A percentile compares a stretch with the other conserved stretches of the same genome.
Conservation (phyloP, 106 monocot genomes). For the Amphibolis antarctica region DNA sequence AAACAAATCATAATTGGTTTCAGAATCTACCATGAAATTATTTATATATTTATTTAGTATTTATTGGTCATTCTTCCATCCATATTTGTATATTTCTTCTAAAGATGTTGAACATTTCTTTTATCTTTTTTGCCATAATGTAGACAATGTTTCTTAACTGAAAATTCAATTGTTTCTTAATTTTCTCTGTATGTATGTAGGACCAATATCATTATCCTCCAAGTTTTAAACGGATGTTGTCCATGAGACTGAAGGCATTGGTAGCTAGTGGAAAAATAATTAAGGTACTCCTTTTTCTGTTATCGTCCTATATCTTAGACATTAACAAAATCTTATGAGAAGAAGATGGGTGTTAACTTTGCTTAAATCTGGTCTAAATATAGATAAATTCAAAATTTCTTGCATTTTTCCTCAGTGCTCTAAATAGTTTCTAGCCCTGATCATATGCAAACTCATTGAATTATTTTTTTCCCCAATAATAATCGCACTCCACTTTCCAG, state of each 20-base stretch:
- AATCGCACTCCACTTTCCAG: background rate
- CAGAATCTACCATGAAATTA: too few species aligned
- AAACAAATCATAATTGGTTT: too few species aligned
- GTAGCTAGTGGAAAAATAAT: slow-evolving; percentile 43
- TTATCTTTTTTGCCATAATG: too few species aligned
- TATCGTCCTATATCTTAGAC: background rate
- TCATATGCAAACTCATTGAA: background rate
- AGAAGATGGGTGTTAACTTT: background rate
- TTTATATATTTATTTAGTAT: too few species aligned
- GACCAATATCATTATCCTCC: slow-evolving; percentile 44
- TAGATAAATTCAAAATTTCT: background rate
- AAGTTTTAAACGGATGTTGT: slow-evolving; percentile 52
- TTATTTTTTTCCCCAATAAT: background rate
- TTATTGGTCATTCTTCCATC: too few species aligned
- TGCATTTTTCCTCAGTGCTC: background rate
- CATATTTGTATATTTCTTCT: too few species aligned
- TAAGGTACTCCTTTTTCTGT: slow-evolving; percentile 33
- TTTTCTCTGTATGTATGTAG: slow-evolving; percentile 21
- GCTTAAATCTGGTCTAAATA: background rate
- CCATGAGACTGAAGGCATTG: slow-evolving; percentile 44
- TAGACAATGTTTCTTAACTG: background rate
- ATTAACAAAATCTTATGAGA: background rate
- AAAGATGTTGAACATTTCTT: too few species aligned
- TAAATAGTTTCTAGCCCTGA: background rate
- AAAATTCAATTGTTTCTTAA: background rate